Base-by-base conservation (phyloP, 129 eudicot genomes). In the Centrapalus pauciflorus region DNA sequence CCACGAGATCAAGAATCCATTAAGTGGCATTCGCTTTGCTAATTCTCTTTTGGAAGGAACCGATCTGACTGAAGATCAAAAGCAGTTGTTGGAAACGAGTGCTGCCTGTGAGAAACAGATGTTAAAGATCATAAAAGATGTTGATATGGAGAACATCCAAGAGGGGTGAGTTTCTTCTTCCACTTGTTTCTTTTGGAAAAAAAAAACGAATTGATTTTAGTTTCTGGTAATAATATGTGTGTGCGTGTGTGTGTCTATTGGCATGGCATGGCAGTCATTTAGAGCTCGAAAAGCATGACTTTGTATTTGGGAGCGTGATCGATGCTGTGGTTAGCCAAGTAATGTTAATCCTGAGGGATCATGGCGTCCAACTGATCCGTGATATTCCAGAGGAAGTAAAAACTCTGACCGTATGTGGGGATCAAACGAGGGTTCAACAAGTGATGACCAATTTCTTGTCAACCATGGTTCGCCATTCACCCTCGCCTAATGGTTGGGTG, bases 321-420 rank as follows among this genome's bases (percentile, higher is more conserved):
- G 87, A 86, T 80, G 99, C 88, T 59, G 99, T 89, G 46, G 95
- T 89, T 70, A 86, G 95, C 81, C 99, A 94, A 77, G 90, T 78
- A 37, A 86, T 82, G 95, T 66, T 82, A 24, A 66, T 79, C 45
- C 50, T 94, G 30, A 83, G 90, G 72, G 97, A 86, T 74, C 81
- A 87, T 72, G 90, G 85, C 5, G 76, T 94, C 35, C 97, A 94
- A 70, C 66, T 94, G 77, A 89, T 94, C 59, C 87, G 86, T 1
- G 93, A 94, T 64, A 94, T 94, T 55, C 97, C 99, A 0, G 97
- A 82, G 27, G 97, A 89, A 77, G 74, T 89, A 40, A 94, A 84
- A 76, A 84, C 87, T 11, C 68, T 89, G 58, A 54, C 66, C 10
- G 87, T 89, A 16, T 82, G 67, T 65, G 97, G 99, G 17, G 99